Conservation (phyloP, 1,139 yeast species). For the Martiniozyma asiatica region DNA sequence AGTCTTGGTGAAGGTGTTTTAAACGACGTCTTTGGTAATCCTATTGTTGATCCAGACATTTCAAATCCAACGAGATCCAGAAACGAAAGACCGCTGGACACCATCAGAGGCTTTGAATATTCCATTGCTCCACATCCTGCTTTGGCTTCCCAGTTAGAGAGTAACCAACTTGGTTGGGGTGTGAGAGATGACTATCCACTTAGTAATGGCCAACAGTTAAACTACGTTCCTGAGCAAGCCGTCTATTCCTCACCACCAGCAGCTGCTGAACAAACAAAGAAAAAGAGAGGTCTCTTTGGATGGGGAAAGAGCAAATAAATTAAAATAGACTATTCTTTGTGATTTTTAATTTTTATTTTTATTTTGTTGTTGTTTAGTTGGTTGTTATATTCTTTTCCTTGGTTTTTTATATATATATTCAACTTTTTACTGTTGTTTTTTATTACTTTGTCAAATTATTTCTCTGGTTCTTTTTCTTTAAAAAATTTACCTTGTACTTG, state of each 20-base stretch:
- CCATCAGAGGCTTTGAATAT: constrained; percentile 84
- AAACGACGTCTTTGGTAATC: constrained; percentile 76
- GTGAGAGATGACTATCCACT: constrained; percentile 45
- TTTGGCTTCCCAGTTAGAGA: constrained; percentile 71
- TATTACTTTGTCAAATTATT: too few relatives aligned
- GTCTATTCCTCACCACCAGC: constrained; percentile 52
- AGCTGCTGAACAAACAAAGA: constrained; percentile 42
- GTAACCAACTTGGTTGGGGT: constrained; percentile 69
- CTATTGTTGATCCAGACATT: constrained; percentile 63
- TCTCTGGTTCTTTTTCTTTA: too few relatives aligned
- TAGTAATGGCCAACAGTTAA: constrained; percentile 21
- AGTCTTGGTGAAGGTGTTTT: constrained; percentile 30
- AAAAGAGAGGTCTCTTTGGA: constrained; percentile 51
- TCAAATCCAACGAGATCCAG: constrained; percentile 88
- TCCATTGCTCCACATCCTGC: constrained; percentile 79
- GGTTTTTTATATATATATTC: neutral
- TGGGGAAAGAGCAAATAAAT: constrained; percentile 45
- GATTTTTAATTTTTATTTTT: neutral
- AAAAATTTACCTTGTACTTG: too few relatives aligned
- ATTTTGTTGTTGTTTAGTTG: neutral
- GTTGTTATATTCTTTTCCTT: neutral
- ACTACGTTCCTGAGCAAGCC: constrained; percentile 49
- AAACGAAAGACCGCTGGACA: constrained; percentile 92
- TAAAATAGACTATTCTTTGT: neutral
- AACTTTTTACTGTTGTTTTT: too few relatives aligned